phyloP scores from a whole-genome alignment of 352 stramenopile genomes.

The Thraustochytrium sp. region DNA sequence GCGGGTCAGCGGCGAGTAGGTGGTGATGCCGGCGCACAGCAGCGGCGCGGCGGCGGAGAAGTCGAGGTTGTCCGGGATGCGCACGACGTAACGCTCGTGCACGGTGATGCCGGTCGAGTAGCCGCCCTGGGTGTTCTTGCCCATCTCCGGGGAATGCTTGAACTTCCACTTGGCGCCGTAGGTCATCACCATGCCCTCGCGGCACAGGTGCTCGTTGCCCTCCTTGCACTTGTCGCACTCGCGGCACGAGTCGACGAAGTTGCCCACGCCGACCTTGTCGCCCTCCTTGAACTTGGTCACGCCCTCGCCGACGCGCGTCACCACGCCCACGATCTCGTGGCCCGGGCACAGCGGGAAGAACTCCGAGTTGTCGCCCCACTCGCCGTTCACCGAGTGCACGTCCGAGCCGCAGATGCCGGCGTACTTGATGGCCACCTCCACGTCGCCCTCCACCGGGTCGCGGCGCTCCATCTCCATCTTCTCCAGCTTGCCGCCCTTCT shows the following conservation, averaged over 20 bases:
- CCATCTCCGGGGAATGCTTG: slow-evolving; percentile 9
- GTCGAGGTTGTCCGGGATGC: slow-evolving; percentile 65
- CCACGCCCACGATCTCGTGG: slow-evolving; percentile 55
- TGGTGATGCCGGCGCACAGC: slow-evolving; percentile 76
- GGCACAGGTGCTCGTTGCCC: slow-evolving; percentile 64
- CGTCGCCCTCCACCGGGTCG: slow-evolving; percentile 4
- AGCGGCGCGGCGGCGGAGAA: slow-evolving; percentile 60
- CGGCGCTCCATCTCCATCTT: slow-evolving; percentile 28
- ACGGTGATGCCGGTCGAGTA: slow-evolving; percentile 68
- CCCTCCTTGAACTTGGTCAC: slow-evolving; percentile 65
- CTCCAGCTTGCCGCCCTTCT: neutral
- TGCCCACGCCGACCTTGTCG: slow-evolving; percentile 68
- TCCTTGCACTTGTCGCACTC: slow-evolving; percentile 63
- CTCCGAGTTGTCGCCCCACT: slow-evolving; percentile 17
- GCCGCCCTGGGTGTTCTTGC: slow-evolving; percentile 57
- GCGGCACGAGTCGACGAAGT: slow-evolving; percentile 63
- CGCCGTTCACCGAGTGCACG: neutral
- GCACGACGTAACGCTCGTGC: slow-evolving; percentile 60
- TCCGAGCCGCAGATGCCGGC: slow-evolving; percentile 39
- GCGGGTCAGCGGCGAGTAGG: slow-evolving; percentile 67
- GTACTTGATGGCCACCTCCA: slow-evolving; percentile 40
- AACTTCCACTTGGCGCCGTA: slow-evolving; percentile 55
- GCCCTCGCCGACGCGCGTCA: slow-evolving; percentile 55
- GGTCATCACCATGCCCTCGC: slow-evolving; percentile 50
- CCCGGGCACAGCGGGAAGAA: slow-evolving; percentile 46